A percentile compares a stretch with the other conserved stretches of the same genome.
Evolutionary conservation across 257 asterid genomes (phyloP).

Genomic region (Capsicum baccatum): DNA sequence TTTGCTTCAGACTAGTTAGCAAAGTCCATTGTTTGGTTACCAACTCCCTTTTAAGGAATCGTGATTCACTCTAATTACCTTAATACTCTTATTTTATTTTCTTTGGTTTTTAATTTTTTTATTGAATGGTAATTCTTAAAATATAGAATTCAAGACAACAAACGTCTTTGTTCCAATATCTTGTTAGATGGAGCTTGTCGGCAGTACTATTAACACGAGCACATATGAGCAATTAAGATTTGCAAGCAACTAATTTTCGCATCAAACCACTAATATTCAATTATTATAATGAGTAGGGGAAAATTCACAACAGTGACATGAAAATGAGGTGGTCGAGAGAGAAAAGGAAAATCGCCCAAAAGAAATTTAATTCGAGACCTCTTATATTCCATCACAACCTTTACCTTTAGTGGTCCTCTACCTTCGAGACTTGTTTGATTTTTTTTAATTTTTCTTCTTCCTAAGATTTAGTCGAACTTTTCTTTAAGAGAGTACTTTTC

Average conservation of each 20-base stretch:
- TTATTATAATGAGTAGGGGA: background rate
- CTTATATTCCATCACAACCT: background rate
- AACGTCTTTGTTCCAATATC: constrained; percentile 1
- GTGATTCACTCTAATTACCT: background rate
- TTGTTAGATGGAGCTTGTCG: constrained; percentile 13
- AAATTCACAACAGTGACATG: background rate
- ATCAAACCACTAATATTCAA: background rate
- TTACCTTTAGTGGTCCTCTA: background rate
- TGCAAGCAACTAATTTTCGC: background rate
- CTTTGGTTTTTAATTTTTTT: background rate
- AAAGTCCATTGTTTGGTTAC: background rate
- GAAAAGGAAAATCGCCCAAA: too few species aligned
- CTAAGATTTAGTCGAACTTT: background rate
- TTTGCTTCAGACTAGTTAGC: too few species aligned
- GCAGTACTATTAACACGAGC: constrained; percentile 11
- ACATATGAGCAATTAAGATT: background rate
- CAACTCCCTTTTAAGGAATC: background rate
- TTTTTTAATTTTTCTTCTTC: background rate
- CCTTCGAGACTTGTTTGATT: background rate
- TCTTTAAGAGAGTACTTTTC: background rate
- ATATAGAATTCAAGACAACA: background rate
- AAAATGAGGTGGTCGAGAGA: background rate
- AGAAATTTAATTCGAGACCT: background rate
- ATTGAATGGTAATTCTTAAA: background rate
- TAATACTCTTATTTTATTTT: background rate